Evolutionary conservation across 129 eudicot species (phyloP).

Genomic region (Solidago caesia): DNA sequence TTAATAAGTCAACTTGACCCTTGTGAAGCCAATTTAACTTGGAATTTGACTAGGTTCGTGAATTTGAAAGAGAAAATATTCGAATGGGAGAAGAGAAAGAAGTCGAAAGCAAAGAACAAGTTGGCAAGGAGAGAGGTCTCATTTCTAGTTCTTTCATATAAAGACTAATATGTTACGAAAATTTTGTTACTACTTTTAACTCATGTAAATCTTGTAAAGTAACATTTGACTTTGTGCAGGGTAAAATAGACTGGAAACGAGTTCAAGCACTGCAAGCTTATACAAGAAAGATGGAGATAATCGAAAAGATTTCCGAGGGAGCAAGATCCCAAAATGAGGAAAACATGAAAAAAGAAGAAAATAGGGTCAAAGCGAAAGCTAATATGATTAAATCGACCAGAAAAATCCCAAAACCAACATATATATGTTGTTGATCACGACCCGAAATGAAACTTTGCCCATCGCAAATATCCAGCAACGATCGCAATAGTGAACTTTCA

Average conservation of each 20-base stretch:
- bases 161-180: no score
- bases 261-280: constrained; percentile 45
- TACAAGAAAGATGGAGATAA: constrained; percentile 35
- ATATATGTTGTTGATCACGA: not conserved
- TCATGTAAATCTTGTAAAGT: not conserved
- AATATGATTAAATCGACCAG: not conserved
- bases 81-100: not conserved
- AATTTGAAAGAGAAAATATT: not conserved
- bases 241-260: constrained; percentile 41
- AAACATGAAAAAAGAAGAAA: constrained; percentile 16
- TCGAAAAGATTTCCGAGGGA: constrained; percentile 55
- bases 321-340: constrained; percentile 53
- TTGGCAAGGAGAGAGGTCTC: constrained; percentile 54
- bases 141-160: not conserved
- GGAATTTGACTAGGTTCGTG: not conserved
- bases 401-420: constrained; percentile 2
- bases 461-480: not conserved
- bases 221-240: constrained; percentile 3
- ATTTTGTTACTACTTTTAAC: not conserved
- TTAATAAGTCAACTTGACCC: constrained; percentile 10
- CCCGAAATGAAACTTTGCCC: not conserved
- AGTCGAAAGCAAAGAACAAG: constrained; percentile 47
- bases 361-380: constrained; percentile 6
- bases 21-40: constrained; percentile 7
- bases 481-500: not conserved